A percentile compares a stretch with the other conserved stretches of the same genome.
These are phyloP conservation scores for Pseudocercospora ulei DNA, from an alignment of 2,329 filamentous ascomycete species.

Conservation along the genomic window DNA sequence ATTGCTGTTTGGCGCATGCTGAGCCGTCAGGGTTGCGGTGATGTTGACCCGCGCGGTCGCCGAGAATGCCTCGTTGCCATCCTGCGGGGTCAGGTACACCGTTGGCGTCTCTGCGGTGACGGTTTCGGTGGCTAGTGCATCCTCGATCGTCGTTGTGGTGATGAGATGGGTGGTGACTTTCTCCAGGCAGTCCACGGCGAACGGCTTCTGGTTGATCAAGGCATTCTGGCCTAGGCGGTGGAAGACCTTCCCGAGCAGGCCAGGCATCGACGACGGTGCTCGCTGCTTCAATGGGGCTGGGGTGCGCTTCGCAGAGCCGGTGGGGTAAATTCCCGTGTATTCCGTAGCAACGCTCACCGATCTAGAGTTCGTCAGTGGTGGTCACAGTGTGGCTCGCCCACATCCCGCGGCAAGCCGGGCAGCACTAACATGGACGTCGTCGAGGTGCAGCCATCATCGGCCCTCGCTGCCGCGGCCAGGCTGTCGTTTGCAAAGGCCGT, in stretches of 20 bases:
- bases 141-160: constrained; percentile 17
- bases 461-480: constrained; percentile 1
- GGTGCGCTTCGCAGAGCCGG: constrained; percentile 22
- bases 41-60: constrained; percentile 17
- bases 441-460: constrained; percentile 15
- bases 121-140: constrained; percentile 19
- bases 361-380: constrained; percentile 10
- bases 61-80: constrained; percentile 12
- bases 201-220: constrained; percentile 15
- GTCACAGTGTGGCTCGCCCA: neutral
- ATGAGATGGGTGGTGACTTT: constrained; percentile 24
- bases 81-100: constrained; percentile 15
- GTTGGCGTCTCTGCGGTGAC: constrained; percentile 23
- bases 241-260: constrained; percentile 14
- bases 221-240: constrained; percentile 20
- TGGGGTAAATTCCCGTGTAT: constrained; percentile 25
- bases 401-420: constrained; percentile 1
- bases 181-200: constrained; percentile 25
- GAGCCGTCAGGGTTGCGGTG: constrained; percentile 19
- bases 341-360: constrained; percentile 19
- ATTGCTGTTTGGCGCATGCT: constrained; percentile 5
- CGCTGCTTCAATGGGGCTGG: constrained; percentile 16
- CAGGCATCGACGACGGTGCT: constrained; percentile 8
- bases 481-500: constrained; percentile 12
- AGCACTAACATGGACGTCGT: constrained; percentile 21